Percentiles rank a stretch among this genome's conserved stretches.
These are phyloP conservation scores for Crucibulum parvulum DNA, from an alignment of 1,284 basidiomycete species.

Conservation along the genomic window DNA sequence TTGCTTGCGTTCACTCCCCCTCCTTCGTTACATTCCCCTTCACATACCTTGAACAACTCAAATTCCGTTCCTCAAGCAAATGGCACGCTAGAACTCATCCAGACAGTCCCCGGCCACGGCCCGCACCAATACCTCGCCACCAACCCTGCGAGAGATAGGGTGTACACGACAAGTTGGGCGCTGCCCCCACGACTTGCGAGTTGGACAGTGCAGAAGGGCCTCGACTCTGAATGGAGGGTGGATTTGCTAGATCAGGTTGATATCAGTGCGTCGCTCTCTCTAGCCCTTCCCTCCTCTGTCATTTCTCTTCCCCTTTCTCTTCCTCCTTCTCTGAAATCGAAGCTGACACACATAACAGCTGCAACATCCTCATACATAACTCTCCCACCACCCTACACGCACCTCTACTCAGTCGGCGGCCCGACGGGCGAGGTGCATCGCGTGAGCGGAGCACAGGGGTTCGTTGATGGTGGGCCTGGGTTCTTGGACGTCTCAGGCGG, in stretches of 20 bases:
- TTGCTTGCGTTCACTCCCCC: constrained; percentile 51
- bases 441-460: constrained; percentile 10
- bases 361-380: constrained; percentile 58
- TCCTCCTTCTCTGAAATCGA: background rate
- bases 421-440: constrained; percentile 53
- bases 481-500: too few species aligned
- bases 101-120: constrained; percentile 48
- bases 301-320: background rate
- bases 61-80: background rate
- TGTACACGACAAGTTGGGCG: constrained; percentile 57
- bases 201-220: constrained; percentile 42
- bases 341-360: constrained; percentile 28
- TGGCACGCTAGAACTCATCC: constrained; percentile 43
- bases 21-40: too few species aligned
- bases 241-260: constrained; percentile 46
- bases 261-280: constrained; percentile 42
- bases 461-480: too few species aligned
- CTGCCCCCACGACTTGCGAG: constrained; percentile 48
- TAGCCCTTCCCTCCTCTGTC: background rate
- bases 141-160: constrained; percentile 33
- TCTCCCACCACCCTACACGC: constrained; percentile 49
- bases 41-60: too few species aligned
- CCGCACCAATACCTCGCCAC: constrained; percentile 55
- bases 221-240: constrained; percentile 30
- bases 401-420: constrained; percentile 53